Base-by-base conservation (phyloP, 768 basidiomycete species). In the Phylloporus arenicola region DNA sequence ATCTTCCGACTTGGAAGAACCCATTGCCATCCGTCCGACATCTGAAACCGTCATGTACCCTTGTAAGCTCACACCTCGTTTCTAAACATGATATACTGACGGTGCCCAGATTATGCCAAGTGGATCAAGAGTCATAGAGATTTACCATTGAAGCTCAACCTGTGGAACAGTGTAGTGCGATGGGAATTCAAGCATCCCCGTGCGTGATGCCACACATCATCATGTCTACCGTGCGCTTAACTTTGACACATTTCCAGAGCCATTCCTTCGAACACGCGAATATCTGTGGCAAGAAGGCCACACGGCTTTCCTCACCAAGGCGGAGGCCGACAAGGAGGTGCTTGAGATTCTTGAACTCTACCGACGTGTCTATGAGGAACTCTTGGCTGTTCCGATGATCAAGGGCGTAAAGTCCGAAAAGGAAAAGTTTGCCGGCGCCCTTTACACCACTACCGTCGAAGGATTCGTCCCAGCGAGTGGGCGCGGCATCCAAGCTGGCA, bases 221-320 rank as follows among this genome's bases (percentile, higher is more conserved):
- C 1, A 2, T 38, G 9, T 47, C 14, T 25, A 13, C 12, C 3
- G 0, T 17, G 34, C 3, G 13, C 53, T 59, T 8, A 46, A 17
- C n/a, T 2, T 11, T 5, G 29, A 29, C 25, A 33, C 65, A 82
- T 47, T 31, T 31, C 22, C 65, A 90, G 88, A 99, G 69, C 96
- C 96, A 8, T 99, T 99, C 88, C 80, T 99, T 33, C 92, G 96
- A 49, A 98, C 96, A 2, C 90, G 96, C 65, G 96, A 99, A 73
- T 99, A 97, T 79, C 76, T 99, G n/a, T 99, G 96, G 96, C 96
- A 99, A 73, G 96, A 99, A 70, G 96, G 96, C 33, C 96, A 99
- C 74, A 98, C 96, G 9, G 95, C 96, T 3, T 83, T 87, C 70
- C 77, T 94, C 39, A 90, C 87, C 57, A 88, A 94, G 69, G 64